Conservation (phyloP, 345 rosid species). For the Gossypium raimondii region DNA sequence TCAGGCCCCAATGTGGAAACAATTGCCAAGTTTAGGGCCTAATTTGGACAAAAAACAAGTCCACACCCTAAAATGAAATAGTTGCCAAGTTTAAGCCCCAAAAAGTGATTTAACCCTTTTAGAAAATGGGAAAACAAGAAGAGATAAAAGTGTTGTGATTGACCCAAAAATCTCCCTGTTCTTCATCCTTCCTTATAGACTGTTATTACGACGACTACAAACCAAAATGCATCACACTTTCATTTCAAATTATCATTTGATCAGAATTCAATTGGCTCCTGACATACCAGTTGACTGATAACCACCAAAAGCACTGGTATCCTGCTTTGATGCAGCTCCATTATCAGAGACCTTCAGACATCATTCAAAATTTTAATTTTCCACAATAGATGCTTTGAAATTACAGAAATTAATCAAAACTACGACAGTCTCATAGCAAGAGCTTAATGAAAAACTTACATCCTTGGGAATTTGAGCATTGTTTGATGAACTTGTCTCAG, state of each 20-base stretch:
- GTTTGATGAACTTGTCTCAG: conserved; percentile 43
- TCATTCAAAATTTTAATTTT: conserved; percentile 8
- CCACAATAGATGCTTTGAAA: background rate
- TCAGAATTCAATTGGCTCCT: background rate
- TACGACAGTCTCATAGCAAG: background rate
- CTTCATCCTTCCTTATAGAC: background rate
- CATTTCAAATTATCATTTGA: background rate
- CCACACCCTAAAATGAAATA: too few relatives aligned
- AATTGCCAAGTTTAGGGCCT: too few relatives aligned
- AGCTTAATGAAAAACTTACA: conserved; percentile 36
- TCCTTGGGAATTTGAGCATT: conserved; percentile 46
- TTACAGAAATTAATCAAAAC: background rate
- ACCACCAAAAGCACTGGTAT: conserved; percentile 34
- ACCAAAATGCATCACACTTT: background rate
- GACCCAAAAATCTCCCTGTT: background rate
- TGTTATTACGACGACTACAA: background rate
- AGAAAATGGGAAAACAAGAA: background rate
- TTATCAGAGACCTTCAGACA: conserved; percentile 60
- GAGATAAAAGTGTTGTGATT: background rate
- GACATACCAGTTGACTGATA: conserved; percentile 54
- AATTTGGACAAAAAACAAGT: too few relatives aligned
- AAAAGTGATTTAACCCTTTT: too few relatives aligned
- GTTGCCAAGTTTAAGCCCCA: too few relatives aligned
- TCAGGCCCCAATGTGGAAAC: too few relatives aligned
- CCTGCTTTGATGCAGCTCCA: conserved; percentile 59